Evolutionary conservation across 2,329 filamentous ascomycete species (phyloP).

Genomic region (Simplicillium sp.): DNA sequence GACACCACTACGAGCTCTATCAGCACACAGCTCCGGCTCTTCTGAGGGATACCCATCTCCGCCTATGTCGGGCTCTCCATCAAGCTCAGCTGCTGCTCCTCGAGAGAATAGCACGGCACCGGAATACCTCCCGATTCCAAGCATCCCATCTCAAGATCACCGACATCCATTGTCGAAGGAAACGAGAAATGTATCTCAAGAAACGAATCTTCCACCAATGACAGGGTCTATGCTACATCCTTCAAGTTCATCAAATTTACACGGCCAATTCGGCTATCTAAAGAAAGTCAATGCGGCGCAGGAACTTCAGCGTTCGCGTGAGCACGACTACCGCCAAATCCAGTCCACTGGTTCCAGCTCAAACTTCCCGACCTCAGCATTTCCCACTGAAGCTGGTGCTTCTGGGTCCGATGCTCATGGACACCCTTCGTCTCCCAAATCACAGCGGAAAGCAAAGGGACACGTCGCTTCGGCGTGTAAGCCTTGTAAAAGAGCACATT

Average conservation of each 20-base stretch:
- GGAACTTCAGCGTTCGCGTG: too few relatives aligned
- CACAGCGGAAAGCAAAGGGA: slow-evolving; percentile 62
- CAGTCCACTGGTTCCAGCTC: too few relatives aligned
- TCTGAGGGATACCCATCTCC: slow-evolving; percentile 59
- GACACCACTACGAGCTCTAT: slow-evolving; percentile 39
- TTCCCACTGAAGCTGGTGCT: too few relatives aligned
- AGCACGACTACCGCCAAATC: too few relatives aligned
- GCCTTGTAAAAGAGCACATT: slow-evolving; percentile 76
- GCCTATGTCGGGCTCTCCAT: slow-evolving; percentile 64
- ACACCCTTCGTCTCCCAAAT: slow-evolving; percentile 42
- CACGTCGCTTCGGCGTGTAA: slow-evolving; percentile 81
- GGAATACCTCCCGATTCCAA: too few relatives aligned
- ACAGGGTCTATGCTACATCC: too few relatives aligned
- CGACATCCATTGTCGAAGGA: background rate
- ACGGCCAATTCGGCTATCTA: too few relatives aligned
- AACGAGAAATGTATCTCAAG: too few relatives aligned
- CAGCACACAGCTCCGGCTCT: slow-evolving; percentile 41
- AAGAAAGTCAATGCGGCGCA: too few relatives aligned
- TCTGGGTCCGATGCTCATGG: slow-evolving; percentile 33
- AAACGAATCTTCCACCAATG: too few relatives aligned
- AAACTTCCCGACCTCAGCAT: too few relatives aligned
- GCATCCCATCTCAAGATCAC: background rate
- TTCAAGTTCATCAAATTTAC: too few relatives aligned
- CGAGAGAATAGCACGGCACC: slow-evolving; percentile 30
- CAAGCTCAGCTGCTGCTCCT: slow-evolving; percentile 20